phyloP scores from a whole-genome alignment of 106 monocot genomes.

The Dactylorhiza incarnata region DNA sequence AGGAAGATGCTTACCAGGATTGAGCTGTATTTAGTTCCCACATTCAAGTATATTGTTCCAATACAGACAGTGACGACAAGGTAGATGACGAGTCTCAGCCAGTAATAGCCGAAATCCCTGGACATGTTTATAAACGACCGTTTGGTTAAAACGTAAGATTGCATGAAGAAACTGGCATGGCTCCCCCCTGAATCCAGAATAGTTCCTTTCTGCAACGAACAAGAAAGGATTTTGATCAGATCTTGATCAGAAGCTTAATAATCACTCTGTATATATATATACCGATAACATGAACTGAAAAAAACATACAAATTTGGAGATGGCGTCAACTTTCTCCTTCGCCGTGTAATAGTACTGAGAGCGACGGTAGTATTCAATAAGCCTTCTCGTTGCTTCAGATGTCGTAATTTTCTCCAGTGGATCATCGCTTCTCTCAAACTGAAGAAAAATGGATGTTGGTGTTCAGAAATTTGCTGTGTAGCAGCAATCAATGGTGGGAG shows the following conservation, averaged over 20 bases:
- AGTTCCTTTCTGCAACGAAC: slow-evolving; percentile 72
- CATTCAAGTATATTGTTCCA: slow-evolving; percentile 65
- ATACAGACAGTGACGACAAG: slow-evolving; percentile 64
- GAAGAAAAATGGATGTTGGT: background rate
- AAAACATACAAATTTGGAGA: slow-evolving; percentile 58
- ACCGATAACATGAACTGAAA: background rate
- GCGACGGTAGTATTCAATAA: slow-evolving; percentile 37
- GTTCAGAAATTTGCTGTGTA: background rate
- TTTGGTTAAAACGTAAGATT: slow-evolving; percentile 48
- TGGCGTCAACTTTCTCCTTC: slow-evolving; percentile 58
- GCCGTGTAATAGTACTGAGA: slow-evolving; percentile 47
- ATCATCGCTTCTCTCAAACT: slow-evolving; percentile 81
- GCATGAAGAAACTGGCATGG: slow-evolving; percentile 81
- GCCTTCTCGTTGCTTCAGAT: slow-evolving; percentile 56
- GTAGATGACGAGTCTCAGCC: slow-evolving; percentile 70
- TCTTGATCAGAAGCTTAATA: background rate
- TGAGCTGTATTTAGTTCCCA: slow-evolving; percentile 64
- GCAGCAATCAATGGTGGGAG: background rate
- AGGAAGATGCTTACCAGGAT: slow-evolving; percentile 48
- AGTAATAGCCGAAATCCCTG: slow-evolving; percentile 75
- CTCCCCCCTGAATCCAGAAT: slow-evolving; percentile 78
- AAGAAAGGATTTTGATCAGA: background rate
- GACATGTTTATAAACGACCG: slow-evolving; percentile 73
- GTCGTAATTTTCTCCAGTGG: slow-evolving; percentile 82
- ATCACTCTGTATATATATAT: background rate